Base-by-base conservation (phyloP, 352 stramenopile genomes). In the Phytophthora idaei region DNA sequence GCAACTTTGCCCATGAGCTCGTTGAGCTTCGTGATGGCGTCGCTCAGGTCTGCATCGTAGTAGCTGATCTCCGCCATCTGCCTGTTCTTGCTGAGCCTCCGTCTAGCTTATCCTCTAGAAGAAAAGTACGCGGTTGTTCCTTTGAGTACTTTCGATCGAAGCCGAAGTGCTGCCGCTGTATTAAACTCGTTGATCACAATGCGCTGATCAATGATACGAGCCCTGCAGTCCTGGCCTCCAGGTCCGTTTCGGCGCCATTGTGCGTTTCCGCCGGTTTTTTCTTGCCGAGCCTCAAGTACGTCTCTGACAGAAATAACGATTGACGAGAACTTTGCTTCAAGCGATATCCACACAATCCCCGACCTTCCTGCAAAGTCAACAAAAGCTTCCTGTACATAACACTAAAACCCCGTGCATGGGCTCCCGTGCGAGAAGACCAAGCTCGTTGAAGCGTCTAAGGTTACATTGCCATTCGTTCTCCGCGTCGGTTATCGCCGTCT, bases 21-120 rank as follows among this genome's bases (percentile, higher is more conserved):
- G 63, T 94, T 92, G 49, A 96, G 81, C 61, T 93, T 92, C 12
- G 84, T 76, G 46, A 96, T 81, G 34, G 88, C 88, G 50, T 94
- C 88, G 44, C 78, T 90, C 31, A 96, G 73, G 63, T 96, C 88
- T 10, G 85, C 85, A 56, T 94, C 86, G 61, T 96, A 94, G 76
- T 96, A 94, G 57, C 83, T 90, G 74, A 94, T 91, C 76, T 96
- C 88, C 11, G 84, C 81, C 88, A 96, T 96, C 41, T 29, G 17
- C 8, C 31, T 48, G 29, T 28, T 56, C 34, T 39, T 39, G 21
- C 21, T 21, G 21, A 21, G 21, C 21, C 21, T 21, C 21, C 34
- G 10, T 2, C n/a, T 41, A 52, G 14, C 11, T 27, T 32, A 9
- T 8, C 10, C 9, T 12, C 25, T n/a, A 21, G 46, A 28, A 57